phyloP scores from a whole-genome alignment of 164 flowering plant genomes.

The Chloranthus sessilifolius region DNA sequence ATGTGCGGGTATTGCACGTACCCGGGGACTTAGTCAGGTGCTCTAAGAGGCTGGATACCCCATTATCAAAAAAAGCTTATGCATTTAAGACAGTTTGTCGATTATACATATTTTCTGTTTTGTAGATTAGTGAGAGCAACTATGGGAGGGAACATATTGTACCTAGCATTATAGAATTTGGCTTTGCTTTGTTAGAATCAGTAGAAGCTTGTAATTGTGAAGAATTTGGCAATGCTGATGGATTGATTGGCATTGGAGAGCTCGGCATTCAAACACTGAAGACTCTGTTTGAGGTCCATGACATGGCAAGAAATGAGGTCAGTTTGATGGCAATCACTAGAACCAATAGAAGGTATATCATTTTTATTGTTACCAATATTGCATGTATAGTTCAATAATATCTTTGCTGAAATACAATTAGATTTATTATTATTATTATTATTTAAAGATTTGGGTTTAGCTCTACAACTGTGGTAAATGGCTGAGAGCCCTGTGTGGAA shows the following conservation, averaged over 20 bases:
- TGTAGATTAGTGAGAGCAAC: conserved; percentile 68
- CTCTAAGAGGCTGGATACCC: too few species aligned
- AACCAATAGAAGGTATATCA: neutral
- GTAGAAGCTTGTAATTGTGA: conserved; percentile 35
- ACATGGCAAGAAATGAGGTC: conserved; percentile 90
- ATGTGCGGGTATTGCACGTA: neutral
- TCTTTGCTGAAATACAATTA: neutral
- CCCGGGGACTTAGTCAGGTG: too few species aligned
- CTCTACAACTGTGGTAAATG: too few species aligned
- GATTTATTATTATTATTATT: too few species aligned
- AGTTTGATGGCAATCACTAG: conserved; percentile 3
- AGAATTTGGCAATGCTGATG: conserved; percentile 30
- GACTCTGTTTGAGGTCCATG: conserved; percentile 70
- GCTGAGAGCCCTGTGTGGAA: too few species aligned
- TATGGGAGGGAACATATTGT: conserved; percentile 85
- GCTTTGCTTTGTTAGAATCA: conserved; percentile 60
- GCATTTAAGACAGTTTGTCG: too few species aligned
- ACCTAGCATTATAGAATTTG: conserved; percentile 65
- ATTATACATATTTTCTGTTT: neutral
- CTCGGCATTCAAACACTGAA: conserved; percentile 62
- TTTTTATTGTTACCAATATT: neutral
- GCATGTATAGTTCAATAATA: neutral
- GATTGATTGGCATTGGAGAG: conserved; percentile 54
- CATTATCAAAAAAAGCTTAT: too few species aligned
- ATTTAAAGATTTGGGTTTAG: too few species aligned